These are phyloP conservation scores for Geotrichum carabidarum DNA, from an alignment of 1,139 yeast species.

Conservation along the genomic window DNA sequence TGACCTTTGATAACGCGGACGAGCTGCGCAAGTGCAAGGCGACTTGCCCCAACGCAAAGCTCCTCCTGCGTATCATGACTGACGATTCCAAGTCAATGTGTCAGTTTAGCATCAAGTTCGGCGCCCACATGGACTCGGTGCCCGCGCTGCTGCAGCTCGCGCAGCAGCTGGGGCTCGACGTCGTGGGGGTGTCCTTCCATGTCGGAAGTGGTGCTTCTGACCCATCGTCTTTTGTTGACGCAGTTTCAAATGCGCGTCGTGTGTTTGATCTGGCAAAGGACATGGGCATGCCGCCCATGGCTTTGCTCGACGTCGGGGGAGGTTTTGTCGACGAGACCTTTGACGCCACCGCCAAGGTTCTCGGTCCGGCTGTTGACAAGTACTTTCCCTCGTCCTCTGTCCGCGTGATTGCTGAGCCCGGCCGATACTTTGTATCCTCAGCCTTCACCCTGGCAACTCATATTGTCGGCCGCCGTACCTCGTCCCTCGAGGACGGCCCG, in stretches of 20 bases:
- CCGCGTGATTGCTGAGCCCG: constrained; percentile 84
- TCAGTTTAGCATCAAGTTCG: constrained; percentile 83
- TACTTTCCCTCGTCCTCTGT: constrained; percentile 54
- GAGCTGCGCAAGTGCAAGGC: constrained; percentile 71
- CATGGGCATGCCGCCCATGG: constrained; percentile 46
- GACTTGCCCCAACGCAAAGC: constrained; percentile 62
- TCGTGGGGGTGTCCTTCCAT: constrained; percentile 89
- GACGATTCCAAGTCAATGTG: constrained; percentile 89
- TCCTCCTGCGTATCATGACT: constrained; percentile 77
- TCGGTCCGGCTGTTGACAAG: constrained; percentile 51
- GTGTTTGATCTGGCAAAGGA: constrained; percentile 60
- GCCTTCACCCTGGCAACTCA: constrained; percentile 83
- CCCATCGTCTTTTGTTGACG: constrained; percentile 59
- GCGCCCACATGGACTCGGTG: constrained; percentile 62
- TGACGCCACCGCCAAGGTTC: constrained; percentile 53
- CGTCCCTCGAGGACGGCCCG: constrained; percentile 28
- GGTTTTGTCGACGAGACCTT: constrained; percentile 77
- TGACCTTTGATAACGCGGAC: constrained; percentile 86
- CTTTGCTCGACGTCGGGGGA: constrained; percentile 83
- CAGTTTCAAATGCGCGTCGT: constrained; percentile 63
- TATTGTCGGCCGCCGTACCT: constrained; percentile 73
- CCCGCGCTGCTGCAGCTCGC: constrained; percentile 57
- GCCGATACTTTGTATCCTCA: constrained; percentile 79
- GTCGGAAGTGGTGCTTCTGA: constrained; percentile 93
- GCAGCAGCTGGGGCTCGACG: constrained; percentile 52